phyloP scores from a whole-genome alignment of 2,329 filamentous ascomycete species.

The Rhynchosporium secalis region DNA sequence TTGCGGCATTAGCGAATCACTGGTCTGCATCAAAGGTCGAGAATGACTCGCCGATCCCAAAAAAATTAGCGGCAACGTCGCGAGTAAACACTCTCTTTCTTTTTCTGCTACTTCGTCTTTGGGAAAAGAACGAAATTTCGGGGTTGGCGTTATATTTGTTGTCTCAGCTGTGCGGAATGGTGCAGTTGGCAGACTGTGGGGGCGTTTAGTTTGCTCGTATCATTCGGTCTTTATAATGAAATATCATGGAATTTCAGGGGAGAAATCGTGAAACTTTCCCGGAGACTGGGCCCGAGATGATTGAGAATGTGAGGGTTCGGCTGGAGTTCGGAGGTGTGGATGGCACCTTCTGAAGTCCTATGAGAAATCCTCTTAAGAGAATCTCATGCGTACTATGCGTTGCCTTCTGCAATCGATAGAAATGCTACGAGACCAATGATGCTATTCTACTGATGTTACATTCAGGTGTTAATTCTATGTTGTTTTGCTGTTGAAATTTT shows the following conservation, averaged over 20 bases:
- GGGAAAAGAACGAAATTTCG: not conserved
- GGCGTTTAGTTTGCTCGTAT: not conserved
- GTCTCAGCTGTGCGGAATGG: not conserved
- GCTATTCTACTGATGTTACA: no score
- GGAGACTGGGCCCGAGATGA: not conserved
- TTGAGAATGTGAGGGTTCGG: not conserved
- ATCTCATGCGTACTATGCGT: not conserved
- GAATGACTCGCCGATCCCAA: slow-evolving; percentile 1
- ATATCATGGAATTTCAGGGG: not conserved
- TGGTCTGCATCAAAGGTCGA: slow-evolving; percentile 9
- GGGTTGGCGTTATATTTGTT: slow-evolving; percentile 8
- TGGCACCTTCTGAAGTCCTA: not conserved
- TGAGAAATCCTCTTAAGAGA: not conserved
- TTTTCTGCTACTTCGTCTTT: not conserved
- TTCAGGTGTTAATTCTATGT: not conserved
- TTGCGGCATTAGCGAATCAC: slow-evolving; percentile 11
- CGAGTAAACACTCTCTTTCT: slow-evolving; percentile 5
- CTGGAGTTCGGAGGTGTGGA: not conserved
- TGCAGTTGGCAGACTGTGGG: not conserved
- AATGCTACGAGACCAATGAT: slow-evolving; percentile 9
- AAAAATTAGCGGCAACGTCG: slow-evolving; percentile 1
- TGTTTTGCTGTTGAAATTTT: not conserved
- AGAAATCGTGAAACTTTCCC: not conserved
- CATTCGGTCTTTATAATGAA: not conserved
- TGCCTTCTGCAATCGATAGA: not conserved